These are phyloP conservation scores for Stemphylium lycopersici DNA, from an alignment of 2,329 filamentous ascomycete genomes.

Conservation along the genomic window DNA sequence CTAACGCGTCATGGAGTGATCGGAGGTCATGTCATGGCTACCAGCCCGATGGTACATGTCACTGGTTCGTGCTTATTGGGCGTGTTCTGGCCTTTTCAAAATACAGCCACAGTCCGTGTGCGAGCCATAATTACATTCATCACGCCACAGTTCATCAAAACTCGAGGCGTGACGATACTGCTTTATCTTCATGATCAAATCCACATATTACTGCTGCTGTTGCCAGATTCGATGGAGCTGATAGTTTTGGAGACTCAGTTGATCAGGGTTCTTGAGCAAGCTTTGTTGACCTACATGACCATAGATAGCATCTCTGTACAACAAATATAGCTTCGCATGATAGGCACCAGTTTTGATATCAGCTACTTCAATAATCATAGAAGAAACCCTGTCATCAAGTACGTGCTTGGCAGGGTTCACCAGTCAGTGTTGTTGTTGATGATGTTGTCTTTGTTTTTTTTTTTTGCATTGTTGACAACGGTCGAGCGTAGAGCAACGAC, in stretches of 20 bases:
- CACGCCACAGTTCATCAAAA: no score
- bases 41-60: neutral
- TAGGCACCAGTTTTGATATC: neutral
- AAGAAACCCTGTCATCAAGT: neutral
- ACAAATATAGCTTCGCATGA: neutral
- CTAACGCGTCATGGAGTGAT: slow-evolving; percentile 2
- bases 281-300: no score
- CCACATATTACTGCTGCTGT: no score
- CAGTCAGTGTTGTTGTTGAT: neutral
- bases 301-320: neutral
- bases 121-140: no score
- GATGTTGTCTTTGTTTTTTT: neutral
- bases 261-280: no score
- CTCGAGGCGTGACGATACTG: no score
- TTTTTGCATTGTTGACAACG: neutral
- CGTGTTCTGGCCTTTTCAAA: neutral
- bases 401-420: neutral
- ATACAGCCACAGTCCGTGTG: neutral
- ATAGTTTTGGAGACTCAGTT: no score
- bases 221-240: no score
- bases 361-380: neutral
- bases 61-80: neutral
- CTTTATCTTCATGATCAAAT: no score
- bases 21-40: slow-evolving; percentile 2
- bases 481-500: neutral